Conservation (phyloP, 805 yeast genomes). For the Pichia rugopelliculosa region DNA sequence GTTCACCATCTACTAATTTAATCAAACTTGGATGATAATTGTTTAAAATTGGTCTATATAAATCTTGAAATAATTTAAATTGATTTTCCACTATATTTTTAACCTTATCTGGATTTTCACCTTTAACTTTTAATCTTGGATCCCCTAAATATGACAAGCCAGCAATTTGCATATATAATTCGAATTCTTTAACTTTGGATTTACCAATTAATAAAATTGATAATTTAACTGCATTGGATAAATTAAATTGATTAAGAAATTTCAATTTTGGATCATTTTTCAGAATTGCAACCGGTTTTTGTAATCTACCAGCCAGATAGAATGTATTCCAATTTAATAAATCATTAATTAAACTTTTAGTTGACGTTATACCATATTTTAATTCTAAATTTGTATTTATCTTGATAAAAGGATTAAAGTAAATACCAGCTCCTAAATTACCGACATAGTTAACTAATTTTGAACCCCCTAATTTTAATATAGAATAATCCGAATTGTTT, state of each 20-base stretch:
- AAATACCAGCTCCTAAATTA: constrained; percentile 79
- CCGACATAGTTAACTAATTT: constrained; percentile 50
- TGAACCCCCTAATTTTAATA: constrained; percentile 53
- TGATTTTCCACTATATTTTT: constrained; percentile 79
- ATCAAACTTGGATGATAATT: constrained; percentile 32
- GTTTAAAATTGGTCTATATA: constrained; percentile 62
- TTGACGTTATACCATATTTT: constrained; percentile 82
- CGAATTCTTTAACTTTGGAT: constrained; percentile 27
- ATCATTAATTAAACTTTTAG: constrained; percentile 55
- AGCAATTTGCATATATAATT: constrained; percentile 71
- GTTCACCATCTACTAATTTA: constrained; percentile 12
- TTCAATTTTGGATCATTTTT: constrained; percentile 57
- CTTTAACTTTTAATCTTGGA: constrained; percentile 74
- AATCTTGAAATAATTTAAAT: constrained; percentile 52
- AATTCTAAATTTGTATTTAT: constrained; percentile 28
- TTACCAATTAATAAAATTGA: constrained; percentile 49
- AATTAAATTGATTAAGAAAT: constrained; percentile 66
- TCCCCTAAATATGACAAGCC: constrained; percentile 85
- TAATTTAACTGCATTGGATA: constrained; percentile 68
- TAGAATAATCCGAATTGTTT: constrained; percentile 73
- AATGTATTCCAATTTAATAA: constrained; percentile 78
- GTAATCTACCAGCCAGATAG: constrained; percentile 87
- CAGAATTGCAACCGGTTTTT: constrained; percentile 81
- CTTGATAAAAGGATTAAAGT: constrained; percentile 76
- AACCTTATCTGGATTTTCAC: constrained; percentile 88